These are phyloP conservation scores for Brassica hybrid DNA, from an alignment of 441 rosid genomes.

Conservation along the genomic window DNA sequence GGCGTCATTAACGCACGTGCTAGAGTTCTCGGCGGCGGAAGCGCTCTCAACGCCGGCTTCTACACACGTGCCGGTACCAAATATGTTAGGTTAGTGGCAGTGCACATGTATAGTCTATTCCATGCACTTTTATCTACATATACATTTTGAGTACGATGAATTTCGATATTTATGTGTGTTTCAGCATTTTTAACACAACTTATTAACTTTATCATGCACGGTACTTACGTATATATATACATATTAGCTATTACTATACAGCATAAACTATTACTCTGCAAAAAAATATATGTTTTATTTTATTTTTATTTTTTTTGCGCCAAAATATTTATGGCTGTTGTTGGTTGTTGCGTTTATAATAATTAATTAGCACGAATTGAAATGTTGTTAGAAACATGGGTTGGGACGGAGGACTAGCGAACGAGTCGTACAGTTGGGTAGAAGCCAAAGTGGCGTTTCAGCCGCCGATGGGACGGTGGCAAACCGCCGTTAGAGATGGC, in stretches of 20 bases:
- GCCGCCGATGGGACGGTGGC: conserved; percentile 76
- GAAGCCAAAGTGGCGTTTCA: conserved; percentile 70
- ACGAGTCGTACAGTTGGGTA: conserved; percentile 85
- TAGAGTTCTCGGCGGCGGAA: conserved; percentile 79
- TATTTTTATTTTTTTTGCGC: too few relatives aligned
- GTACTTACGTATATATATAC: neutral
- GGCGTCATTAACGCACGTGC: conserved; percentile 91
- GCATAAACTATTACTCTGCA: too few relatives aligned
- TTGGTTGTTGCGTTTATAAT: conserved; percentile 4
- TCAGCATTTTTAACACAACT: neutral
- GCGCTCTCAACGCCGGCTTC: conserved; percentile 82
- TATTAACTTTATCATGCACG: neutral
- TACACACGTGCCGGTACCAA: conserved; percentile 66
- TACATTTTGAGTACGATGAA: neutral
- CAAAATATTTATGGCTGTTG: neutral
- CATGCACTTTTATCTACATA: too few relatives aligned
- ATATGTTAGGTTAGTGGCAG: conserved; percentile 57
- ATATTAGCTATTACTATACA: neutral
- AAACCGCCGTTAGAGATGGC: conserved; percentile 78
- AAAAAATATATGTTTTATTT: too few relatives aligned
- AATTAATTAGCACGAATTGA: conserved; percentile 8
- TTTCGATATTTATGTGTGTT: neutral
- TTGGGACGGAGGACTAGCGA: conserved; percentile 71
- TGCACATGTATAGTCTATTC: neutral
- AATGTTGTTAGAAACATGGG: conserved; percentile 54